Evolutionary conservation across 78 protist species (phyloP).

Genomic region (Dictyostelium brefeldianum): DNA sequence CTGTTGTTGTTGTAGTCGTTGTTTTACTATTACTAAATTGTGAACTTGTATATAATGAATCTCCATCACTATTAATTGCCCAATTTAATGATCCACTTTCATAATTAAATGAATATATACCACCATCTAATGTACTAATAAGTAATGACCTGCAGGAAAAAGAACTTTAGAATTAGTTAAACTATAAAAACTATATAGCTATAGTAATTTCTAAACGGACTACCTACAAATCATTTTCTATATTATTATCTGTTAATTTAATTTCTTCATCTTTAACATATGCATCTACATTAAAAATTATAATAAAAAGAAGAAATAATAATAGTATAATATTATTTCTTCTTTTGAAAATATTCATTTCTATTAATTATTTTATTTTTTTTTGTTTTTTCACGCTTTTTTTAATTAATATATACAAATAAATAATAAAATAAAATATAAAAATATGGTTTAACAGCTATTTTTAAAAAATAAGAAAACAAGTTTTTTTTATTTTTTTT

Average conservation of each 20-base stretch:
- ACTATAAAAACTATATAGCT: too few relatives aligned
- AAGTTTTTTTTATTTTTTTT: neutral
- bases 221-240: constrained; percentile 1
- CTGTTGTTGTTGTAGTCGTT: neutral
- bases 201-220: neutral
- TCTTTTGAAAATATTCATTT: neutral
- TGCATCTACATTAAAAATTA: neutral
- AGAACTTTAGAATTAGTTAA: too few relatives aligned
- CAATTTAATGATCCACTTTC: constrained; percentile 29
- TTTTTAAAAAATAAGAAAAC: neutral
- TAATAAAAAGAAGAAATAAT: neutral
- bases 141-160: constrained; percentile 20
- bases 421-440: neutral
- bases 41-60: constrained; percentile 40
- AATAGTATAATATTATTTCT: neutral
- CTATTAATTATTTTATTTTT: neutral
- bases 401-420: neutral
- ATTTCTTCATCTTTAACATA: neutral
- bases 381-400: neutral
- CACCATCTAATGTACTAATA: constrained; percentile 57
- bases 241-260: too few relatives aligned
- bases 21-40: neutral
- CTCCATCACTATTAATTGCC: constrained; percentile 15
- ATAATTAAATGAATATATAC: constrained; percentile 56
- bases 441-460: too few relatives aligned